A percentile compares a stretch with the other conserved stretches of the same genome.
These are phyloP conservation scores for Eucalyptus erythrocorys DNA, from an alignment of 345 rosid species.

Conservation along the genomic window DNA sequence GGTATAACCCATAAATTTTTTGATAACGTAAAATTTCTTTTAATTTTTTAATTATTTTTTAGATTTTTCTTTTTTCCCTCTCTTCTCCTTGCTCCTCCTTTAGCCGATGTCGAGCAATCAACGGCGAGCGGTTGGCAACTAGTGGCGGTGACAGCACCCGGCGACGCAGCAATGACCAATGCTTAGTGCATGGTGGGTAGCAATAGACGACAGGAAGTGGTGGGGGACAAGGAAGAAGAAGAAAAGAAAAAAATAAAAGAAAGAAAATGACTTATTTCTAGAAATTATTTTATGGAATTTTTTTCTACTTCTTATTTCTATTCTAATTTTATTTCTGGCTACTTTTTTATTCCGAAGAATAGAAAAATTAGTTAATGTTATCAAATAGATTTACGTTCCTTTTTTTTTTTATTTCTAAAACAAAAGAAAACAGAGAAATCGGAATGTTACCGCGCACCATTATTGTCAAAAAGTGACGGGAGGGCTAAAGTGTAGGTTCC, in stretches of 20 bases:
- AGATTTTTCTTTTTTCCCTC: no score
- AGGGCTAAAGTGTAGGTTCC: not conserved
- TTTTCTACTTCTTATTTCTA: no score
- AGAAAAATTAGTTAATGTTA: no score
- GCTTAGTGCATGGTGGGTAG: fast-evolving
- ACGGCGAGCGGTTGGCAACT: fast-evolving
- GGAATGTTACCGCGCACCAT: not conserved
- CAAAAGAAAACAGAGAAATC: no score
- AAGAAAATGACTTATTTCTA: no score
- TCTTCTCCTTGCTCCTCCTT: no score
- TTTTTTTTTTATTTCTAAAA: no score
- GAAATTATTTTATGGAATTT: fast-evolving
- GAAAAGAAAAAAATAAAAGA: no score
- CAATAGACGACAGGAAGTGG: fast-evolving
- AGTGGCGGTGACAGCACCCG: fast-evolving
- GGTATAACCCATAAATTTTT: fast-evolving
- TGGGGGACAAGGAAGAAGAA: no score
- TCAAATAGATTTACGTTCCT: fast-evolving
- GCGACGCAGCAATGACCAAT: fast-evolving
- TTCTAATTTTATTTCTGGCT: fast-evolving
- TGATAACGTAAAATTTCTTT: fast-evolving
- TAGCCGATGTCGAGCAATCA: fast-evolving
- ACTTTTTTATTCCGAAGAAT: fast-evolving
- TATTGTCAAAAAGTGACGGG: not conserved
- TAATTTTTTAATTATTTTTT: no score